Evolutionary conservation across 495 filamentous ascomycete species (phyloP).

Genomic region (Margaritispora aquatica): DNA sequence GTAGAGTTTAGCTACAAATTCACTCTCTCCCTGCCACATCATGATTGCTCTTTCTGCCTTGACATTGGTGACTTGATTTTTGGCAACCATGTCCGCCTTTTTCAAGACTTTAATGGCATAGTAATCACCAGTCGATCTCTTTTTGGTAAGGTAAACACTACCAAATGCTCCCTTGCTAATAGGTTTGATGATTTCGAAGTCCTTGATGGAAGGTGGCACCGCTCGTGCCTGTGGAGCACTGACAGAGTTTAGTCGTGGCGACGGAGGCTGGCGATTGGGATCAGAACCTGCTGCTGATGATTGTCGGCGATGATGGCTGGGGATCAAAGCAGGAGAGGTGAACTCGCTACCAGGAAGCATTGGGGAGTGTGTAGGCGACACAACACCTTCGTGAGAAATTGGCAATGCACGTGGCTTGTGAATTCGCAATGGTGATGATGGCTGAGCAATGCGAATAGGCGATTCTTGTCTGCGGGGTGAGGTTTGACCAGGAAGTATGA

Average conservation of each 20-base stretch:
- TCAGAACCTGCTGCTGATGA: conserved; percentile 83
- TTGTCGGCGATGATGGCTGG: conserved; percentile 79
- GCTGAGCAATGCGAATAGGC: conserved; percentile 63
- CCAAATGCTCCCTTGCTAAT: conserved; percentile 99
- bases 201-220: conserved; percentile 90
- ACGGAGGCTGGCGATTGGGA: conserved; percentile 61
- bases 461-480: conserved; percentile 83
- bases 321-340: conserved; percentile 56
- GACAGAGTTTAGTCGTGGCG: conserved; percentile 68
- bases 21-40: conserved; percentile 99
- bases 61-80: conserved; percentile 98
- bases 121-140: conserved; percentile 96
- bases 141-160: conserved; percentile 95
- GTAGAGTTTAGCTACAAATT: conserved; percentile 97
- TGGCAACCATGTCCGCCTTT: conserved; percentile 99
- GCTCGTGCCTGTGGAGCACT: conserved; percentile 74
- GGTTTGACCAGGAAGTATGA: conserved; percentile 66
- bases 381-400: conserved; percentile 63
- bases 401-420: conserved; percentile 73
- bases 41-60: conserved; percentile 99
- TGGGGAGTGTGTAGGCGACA: conserved; percentile 85
- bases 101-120: conserved; percentile 98
- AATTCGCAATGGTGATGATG: conserved; percentile 82
- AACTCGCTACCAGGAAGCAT: conserved; percentile 77
- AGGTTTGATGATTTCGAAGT: conserved; percentile 98